phyloP scores from a whole-genome alignment of 2,329 filamentous ascomycete genomes.

The Chaetomiaceae sp. region DNA sequence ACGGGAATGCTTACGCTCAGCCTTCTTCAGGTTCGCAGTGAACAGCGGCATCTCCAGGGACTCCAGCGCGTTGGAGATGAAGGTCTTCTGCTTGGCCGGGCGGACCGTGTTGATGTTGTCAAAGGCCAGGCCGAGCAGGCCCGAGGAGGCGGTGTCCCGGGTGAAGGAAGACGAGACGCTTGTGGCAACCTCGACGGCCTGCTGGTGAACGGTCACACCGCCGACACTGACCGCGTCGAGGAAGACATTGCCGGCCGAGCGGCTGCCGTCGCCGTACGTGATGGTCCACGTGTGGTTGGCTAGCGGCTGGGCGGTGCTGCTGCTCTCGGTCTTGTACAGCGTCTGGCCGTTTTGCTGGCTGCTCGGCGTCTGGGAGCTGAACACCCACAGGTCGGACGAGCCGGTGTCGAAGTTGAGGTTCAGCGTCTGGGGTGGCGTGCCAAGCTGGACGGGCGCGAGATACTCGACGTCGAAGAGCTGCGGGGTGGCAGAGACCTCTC shows the following conservation, averaged over 20 bases:
- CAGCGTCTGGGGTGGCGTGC: slow-evolving; percentile 45
- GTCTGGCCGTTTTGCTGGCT: slow-evolving; percentile 45
- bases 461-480: slow-evolving; percentile 45
- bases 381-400: slow-evolving; percentile 64
- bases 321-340: slow-evolving; percentile 46
- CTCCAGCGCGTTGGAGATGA: slow-evolving; percentile 33
- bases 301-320: slow-evolving; percentile 38
- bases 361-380: slow-evolving; percentile 48
- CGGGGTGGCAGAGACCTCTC: slow-evolving; percentile 38
- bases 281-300: slow-evolving; percentile 46
- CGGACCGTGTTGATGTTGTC: slow-evolving; percentile 51
- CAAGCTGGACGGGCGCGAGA: slow-evolving; percentile 54
- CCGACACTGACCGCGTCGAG: slow-evolving; percentile 57
- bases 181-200: slow-evolving; percentile 59
- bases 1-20: slow-evolving; percentile 31
- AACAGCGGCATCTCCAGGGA: slow-evolving; percentile 31
- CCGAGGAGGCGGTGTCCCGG: slow-evolving; percentile 27
- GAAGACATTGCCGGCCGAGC: slow-evolving; percentile 56
- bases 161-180: slow-evolving; percentile 43
- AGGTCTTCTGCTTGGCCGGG: slow-evolving; percentile 47
- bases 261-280: slow-evolving; percentile 58
- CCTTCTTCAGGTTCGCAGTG: slow-evolving; percentile 31
- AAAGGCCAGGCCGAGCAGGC: slow-evolving; percentile 57
- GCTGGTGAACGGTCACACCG: slow-evolving; percentile 49
- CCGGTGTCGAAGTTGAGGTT: slow-evolving; percentile 64